Percentiles rank a stretch among this genome's conserved stretches.
These are phyloP conservation scores for Phytophthora citrophthora DNA, from an alignment of 352 stramenopile species.

Conservation along the genomic window DNA sequence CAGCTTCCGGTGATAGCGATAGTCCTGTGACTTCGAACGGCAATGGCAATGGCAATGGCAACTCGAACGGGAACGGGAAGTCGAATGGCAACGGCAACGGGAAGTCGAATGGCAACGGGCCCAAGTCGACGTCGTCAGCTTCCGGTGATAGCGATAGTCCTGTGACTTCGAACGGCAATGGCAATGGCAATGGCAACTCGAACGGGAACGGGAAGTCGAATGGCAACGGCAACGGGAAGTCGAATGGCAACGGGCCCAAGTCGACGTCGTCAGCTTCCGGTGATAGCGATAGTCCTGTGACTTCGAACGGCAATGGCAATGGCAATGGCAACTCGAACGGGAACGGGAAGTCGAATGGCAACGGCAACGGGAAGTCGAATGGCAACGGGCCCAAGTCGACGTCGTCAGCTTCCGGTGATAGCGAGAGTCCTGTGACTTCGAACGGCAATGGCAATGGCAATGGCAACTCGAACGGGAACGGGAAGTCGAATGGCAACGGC, in stretches of 20 bases:
- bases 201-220: constrained; percentile 1
- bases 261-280: neutral
- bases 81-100: neutral
- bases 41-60: constrained; percentile 1
- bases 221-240: neutral
- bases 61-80: neutral
- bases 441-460: constrained; percentile 2
- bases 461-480: neutral
- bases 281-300: neutral
- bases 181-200: neutral
- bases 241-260: neutral
- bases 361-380: neutral
- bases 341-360: neutral
- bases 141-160: neutral
- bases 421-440: neutral
- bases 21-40: neutral
- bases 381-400: neutral
- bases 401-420: neutral
- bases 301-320: neutral
- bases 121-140: neutral
- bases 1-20: neutral
- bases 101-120: neutral
- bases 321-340: neutral
- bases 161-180: neutral
- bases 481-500: neutral